Percentiles rank a stretch among this genome's conserved stretches.
Conservation (phyloP, 768 basidiomycete genomes). For the Hericium alpestre region DNA sequence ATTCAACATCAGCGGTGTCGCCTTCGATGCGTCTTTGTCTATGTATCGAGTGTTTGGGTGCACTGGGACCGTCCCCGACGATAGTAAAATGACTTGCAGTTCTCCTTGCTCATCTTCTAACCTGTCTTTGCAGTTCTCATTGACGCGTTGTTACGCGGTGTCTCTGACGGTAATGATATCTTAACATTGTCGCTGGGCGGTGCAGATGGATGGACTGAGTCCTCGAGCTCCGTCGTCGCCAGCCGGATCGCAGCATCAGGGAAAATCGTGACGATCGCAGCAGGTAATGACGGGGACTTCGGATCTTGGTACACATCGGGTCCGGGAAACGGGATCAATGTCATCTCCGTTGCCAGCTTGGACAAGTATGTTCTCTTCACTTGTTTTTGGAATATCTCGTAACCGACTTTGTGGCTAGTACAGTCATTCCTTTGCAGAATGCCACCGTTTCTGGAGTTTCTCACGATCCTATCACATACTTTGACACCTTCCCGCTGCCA, state of each 20-base stretch:
- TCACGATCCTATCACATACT: conserved; percentile 45
- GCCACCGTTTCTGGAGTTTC: conserved; percentile 39
- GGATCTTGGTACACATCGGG: conserved; percentile 54
- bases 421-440: conserved; percentile 45
- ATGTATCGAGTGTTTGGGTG: conserved; percentile 58
- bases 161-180: conserved; percentile 47
- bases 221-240: conserved; percentile 41
- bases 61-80: conserved; percentile 35
- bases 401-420: conserved; percentile 20
- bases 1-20: conserved; percentile 63
- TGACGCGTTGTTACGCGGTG: conserved; percentile 40
- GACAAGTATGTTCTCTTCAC: conserved; percentile 27
- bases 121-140: conserved; percentile 30
- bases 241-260: conserved; percentile 47
- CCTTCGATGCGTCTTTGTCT: conserved; percentile 45
- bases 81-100: conserved; percentile 27
- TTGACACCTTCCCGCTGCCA: conserved; percentile 35
- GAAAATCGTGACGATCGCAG: conserved; percentile 52
- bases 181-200: conserved; percentile 60
- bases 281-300: conserved; percentile 40
- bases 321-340: conserved; percentile 43
- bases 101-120: conserved; percentile 2
- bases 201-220: conserved; percentile 53
- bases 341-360: conserved; percentile 45
- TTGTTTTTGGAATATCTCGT: not conserved